phyloP scores from a whole-genome alignment of 108 stramenopile genomes.

The Schizochytrium sp. region DNA sequence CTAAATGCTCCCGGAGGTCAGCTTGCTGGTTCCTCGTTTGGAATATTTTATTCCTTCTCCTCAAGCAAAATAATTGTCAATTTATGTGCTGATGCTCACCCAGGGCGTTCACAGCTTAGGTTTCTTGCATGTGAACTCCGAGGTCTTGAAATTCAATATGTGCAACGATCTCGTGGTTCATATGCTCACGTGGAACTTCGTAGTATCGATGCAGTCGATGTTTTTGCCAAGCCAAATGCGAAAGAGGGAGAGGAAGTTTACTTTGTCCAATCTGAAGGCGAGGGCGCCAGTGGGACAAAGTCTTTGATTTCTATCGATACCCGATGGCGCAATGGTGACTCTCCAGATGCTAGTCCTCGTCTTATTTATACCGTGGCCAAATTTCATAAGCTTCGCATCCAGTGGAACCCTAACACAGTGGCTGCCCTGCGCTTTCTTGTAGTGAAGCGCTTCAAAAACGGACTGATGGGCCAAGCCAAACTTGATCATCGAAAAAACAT shows the following conservation, averaged over 20 bases:
- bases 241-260: not conserved
- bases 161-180: not conserved
- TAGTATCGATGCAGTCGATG: constrained; percentile 13
- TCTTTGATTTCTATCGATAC: constrained; percentile 4
- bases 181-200: constrained; percentile 14
- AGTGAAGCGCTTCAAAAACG: too few species aligned
- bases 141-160: constrained; percentile 6
- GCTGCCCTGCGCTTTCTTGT: not conserved
- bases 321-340: not conserved
- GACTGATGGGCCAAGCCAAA: too few species aligned
- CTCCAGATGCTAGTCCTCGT: not conserved
- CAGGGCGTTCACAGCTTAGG: not conserved
- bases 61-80: not conserved
- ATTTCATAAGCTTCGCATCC: constrained; percentile 33
- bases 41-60: not conserved
- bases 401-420: constrained; percentile 18
- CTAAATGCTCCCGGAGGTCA: too few species aligned
- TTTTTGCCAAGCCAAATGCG: not conserved
- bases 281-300: not conserved
- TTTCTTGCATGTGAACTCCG: not conserved
- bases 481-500: too few species aligned
- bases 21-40: not conserved
- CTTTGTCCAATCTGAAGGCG: not conserved
- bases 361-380: constrained; percentile 41
- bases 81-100: not conserved